Percentiles rank a stretch among this genome's conserved stretches.
phyloP scores from a whole-genome alignment of 1,284 basidiomycete genomes.

The Bondarzewia mesenterica region DNA sequence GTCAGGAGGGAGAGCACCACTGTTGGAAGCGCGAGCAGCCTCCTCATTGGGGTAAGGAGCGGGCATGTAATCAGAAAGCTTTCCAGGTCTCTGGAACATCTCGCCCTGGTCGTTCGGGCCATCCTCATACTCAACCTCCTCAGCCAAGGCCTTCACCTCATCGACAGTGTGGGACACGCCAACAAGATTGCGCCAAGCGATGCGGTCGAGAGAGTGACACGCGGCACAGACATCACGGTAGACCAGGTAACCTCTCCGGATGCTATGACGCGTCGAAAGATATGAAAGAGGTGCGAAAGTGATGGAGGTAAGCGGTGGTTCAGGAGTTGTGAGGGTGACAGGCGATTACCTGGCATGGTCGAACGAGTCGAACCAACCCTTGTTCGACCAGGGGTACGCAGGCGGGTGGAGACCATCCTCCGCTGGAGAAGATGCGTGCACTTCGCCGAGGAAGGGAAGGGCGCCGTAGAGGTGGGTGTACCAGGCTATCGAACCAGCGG shows the following conservation, averaged over 20 bases:
- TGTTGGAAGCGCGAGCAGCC: slow-evolving; percentile 92
- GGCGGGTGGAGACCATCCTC: slow-evolving; percentile 95
- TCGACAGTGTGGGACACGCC: slow-evolving; percentile 96
- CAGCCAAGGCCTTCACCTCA: slow-evolving; percentile 89
- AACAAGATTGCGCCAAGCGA: slow-evolving; percentile 99
- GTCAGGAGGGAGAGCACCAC: slow-evolving; percentile 94
- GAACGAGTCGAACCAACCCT: slow-evolving; percentile 83
- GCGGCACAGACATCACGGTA: slow-evolving; percentile 99
- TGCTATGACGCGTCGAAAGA: slow-evolving; percentile 39
- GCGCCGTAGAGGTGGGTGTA: slow-evolving; percentile 93
- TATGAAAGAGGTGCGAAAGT: slow-evolving; percentile 3
- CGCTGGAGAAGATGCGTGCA: slow-evolving; percentile 82
- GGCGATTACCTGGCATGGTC: slow-evolving; percentile 78
- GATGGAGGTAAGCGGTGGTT: slow-evolving; percentile 2
- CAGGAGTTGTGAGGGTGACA: neutral
- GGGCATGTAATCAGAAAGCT: slow-evolving; percentile 96
- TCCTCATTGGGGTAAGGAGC: slow-evolving; percentile 96
- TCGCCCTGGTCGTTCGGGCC: slow-evolving; percentile 94
- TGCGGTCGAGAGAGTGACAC: slow-evolving; percentile 98
- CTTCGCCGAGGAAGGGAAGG: slow-evolving; percentile 81
- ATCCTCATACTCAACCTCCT: slow-evolving; percentile 95
- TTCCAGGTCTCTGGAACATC: slow-evolving; percentile 98
- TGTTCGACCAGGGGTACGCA: slow-evolving; percentile 87
- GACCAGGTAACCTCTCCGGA: slow-evolving; percentile 97
- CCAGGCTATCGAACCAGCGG: slow-evolving; percentile 89